Evolutionary conservation across 345 rosid species (phyloP), one percentile per base, ranked within the genome.

Genomic region (Excoecaria cochinchinensis): DNA sequence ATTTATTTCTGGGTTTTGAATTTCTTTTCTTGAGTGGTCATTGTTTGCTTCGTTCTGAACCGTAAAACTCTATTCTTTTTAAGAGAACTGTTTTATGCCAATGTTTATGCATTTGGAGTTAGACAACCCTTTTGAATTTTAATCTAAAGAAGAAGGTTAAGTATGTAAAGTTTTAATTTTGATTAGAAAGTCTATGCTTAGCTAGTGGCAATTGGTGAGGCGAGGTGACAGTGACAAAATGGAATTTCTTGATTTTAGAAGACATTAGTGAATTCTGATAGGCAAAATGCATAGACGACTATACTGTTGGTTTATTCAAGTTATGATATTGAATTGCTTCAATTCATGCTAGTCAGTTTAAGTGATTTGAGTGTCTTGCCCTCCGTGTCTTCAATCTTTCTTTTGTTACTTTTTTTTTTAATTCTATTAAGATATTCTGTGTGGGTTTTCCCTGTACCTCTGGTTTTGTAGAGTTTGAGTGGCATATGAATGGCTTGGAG

Each of bases 401-500:
- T 38, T 38, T 63, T 14, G 67, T 15, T 63, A 42, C 16, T 21
- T 38, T 14, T 63, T 16, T 70, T 12, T 22, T 2, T 75, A 10
- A 6, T 76, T 36, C 47, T 21, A 25, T 14, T 51, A 3, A 21
- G 64, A 40, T 24, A n/a, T 17, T 5, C 39, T 36, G 24, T 44
- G 10, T 44, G 7, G 48, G 9, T 59, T 73, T 5, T 21, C 40
- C 42, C 16, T 59, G 17, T 59, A 17, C 64, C 9, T 24, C 14
- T 15, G 71, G 39, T 53, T 64, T 70, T 64, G 47, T 52, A 50
- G 74, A 50, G 56, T 31, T 72, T 31, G 10, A 46, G 69, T 59
- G 52, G 48, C 73, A 69, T 79, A 73, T 84, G 86, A 80, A 91
- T 90, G 93, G 91, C 95, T 78, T 86, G 86, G 76, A 83, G 78